Evolutionary conservation across 2,329 filamentous ascomycete species (phyloP), one percentile per base, ranked within the genome.

Genomic region (Akanthomyces dipterigenus): DNA sequence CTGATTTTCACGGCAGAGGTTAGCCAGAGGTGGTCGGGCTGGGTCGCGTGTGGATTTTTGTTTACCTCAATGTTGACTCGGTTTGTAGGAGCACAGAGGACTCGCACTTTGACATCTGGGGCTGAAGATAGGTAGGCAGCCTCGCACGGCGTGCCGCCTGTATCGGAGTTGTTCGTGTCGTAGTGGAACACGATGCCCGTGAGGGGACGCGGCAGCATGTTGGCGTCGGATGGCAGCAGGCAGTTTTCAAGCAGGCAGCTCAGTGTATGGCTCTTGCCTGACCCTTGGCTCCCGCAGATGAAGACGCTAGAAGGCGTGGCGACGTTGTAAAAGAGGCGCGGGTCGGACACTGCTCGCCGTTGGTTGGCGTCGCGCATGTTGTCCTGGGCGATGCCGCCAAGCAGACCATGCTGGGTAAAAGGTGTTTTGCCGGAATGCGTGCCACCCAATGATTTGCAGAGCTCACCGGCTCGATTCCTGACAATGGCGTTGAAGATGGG

Each of bases 101-200:
- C 79, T 3, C 79, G 73, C 1, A 86, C 82, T 0, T 74, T 70
- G 22, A 85, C 72, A 0, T 72, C 69, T 0, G 65, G 60, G 26
- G 76, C 66, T 0, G 78, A 78, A 0, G 79, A 75, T 3, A 89
- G 70, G 64, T 79, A 84, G 0, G 85, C 83, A 0, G 81, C 85
- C 68, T 89, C 86, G 61, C 85, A 87, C 1, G 84, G 79, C 0
- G 74, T 75, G 14, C 80, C 80, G 1, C 76, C 72, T 0, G 69
- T 66, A 48, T 81, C 78, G 0, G 77, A 81, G 12, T 77, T 76
- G 63, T 82, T 84, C 0, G 77, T 78, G 64, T 87, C 84, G 62
- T 86, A 89, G 64, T 89, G 85, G 54, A 89, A 88, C 0, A 89
- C 80, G 0, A 89, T 71, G 0, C 82, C 85, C 0, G 84, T 82